A percentile compares a stretch with the other conserved stretches of the same genome.
Evolutionary conservation across 495 filamentous ascomycete species (phyloP).

Genomic region (Schizothecium vesticola): DNA sequence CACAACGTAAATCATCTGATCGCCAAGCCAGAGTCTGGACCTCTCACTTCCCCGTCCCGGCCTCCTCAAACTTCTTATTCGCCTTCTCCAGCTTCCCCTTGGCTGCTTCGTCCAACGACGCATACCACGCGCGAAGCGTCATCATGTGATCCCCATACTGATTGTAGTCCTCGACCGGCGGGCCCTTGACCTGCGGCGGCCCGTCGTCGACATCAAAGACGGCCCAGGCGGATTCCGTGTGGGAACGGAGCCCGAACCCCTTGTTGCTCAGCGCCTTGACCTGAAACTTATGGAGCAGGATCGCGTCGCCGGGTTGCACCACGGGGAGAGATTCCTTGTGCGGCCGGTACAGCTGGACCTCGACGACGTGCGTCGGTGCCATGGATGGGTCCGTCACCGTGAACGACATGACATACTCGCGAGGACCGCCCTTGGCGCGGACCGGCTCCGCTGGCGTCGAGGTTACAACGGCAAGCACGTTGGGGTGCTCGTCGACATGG

Average conservation of each 20-base stretch:
- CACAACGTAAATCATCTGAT: background rate
- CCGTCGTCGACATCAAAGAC: conserved; percentile 43
- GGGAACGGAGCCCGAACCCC: conserved; percentile 43
- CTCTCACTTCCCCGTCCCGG: conserved; percentile 18
- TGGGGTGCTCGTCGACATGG: conserved; percentile 49
- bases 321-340: conserved; percentile 65
- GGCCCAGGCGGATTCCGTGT: conserved; percentile 54
- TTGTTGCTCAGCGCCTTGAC: conserved; percentile 52
- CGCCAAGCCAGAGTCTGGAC: background rate
- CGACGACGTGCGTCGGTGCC: conserved; percentile 39
- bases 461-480: conserved; percentile 64
- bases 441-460: conserved; percentile 48
- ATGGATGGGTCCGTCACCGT: conserved; percentile 62
- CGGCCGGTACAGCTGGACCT: conserved; percentile 70
- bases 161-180: conserved; percentile 39
- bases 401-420: conserved; percentile 65
- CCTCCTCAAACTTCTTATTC: conserved; percentile 33
- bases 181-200: conserved; percentile 41
- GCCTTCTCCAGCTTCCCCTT: conserved; percentile 37
- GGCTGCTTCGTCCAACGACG: conserved; percentile 31
- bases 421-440: conserved; percentile 58
- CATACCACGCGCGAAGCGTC: conserved; percentile 37
- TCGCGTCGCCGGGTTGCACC: conserved; percentile 62
- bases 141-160: conserved; percentile 31
- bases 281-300: conserved; percentile 70